Evolutionary conservation across 1,139 yeast species (phyloP), one percentile per base, ranked within the genome.

Genomic region (Pichia sp.): DNA sequence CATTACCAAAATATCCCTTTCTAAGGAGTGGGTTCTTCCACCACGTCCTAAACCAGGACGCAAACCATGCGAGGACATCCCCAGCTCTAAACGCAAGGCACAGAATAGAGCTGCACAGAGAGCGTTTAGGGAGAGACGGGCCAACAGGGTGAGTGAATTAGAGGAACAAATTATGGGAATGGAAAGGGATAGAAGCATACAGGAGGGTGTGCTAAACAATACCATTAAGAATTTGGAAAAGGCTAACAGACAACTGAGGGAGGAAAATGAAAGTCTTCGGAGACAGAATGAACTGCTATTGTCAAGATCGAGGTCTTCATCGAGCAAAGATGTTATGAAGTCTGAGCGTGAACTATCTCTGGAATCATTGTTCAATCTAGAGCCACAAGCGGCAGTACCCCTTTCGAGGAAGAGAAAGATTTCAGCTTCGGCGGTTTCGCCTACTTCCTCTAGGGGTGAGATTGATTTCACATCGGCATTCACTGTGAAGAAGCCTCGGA

Each of bases 21-120:
- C 94, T n/a, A 83, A 75, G 50, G 85, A 79, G 49, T 87, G 96
- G 94, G 88, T 84, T 13, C 65, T 87, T 25, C 96, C 96, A 3
- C 95, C 95, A 10, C 64, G 94, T 41, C 93, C 94, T 6, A 85
- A 84, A 55, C 94, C 95, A 0, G 96, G 95, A 10, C 64, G 95
- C 41, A 85, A 85, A 58, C 95, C 95, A 11, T 72, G 87, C 41
- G 75, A 51, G 9, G 70, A 66, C 34, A 75, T 82, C 0, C 83
- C 84, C 1, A 81, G 82, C 1, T 72, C 79, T 29, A 83, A 84
- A 53, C 65, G 96, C 40, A 86, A 87, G 59, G 94, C 95, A 1
- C 96, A 88, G 60, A 88, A 88, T 56, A 67, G 97, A 41, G 96
- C 94, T 19, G 97, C 97, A 3, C 97, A 87, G 62, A 61, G 97